Percentiles rank a stretch among this genome's conserved stretches.
Conservation (phyloP, 331 rosid species). For the Arachis monticola region DNA sequence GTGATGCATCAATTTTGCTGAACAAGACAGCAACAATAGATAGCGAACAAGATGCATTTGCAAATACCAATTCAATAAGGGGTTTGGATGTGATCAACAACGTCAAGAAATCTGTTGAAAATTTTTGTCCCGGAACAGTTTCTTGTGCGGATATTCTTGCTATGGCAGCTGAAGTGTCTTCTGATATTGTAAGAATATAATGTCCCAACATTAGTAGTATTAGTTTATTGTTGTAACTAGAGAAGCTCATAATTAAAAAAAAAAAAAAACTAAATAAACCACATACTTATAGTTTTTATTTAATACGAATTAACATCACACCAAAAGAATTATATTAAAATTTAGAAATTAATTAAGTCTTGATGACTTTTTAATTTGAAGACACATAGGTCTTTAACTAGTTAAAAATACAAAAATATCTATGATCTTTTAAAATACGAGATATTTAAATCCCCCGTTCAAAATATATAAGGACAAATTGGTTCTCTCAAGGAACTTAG, state of each 20-base stretch:
- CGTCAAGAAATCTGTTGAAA: conserved; percentile 53
- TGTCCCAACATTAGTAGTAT: not conserved
- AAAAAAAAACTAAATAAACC: too few species aligned
- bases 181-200: conserved; percentile 38
- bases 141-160: conserved; percentile 73
- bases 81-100: conserved; percentile 55
- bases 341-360: too few species aligned
- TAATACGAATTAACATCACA: too few species aligned
- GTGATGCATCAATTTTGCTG: conserved; percentile 64
- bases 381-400: too few species aligned
- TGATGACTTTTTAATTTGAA: too few species aligned
- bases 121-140: conserved; percentile 50
- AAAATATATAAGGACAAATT: too few species aligned
- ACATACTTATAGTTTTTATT: too few species aligned
- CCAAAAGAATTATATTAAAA: too few species aligned
- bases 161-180: conserved; percentile 42
- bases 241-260: not conserved
- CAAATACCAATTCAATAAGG: conserved; percentile 49
- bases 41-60: conserved; percentile 45
- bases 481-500: too few species aligned
- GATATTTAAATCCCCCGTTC: too few species aligned
- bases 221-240: not conserved
- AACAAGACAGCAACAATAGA: conserved; percentile 48
- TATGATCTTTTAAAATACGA: too few species aligned
- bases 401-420: too few species aligned